Evolutionary conservation across 164 flowering plant species (phyloP), one percentile per base, ranked within the genome.

Genomic region (Taxillus chinensis): DNA sequence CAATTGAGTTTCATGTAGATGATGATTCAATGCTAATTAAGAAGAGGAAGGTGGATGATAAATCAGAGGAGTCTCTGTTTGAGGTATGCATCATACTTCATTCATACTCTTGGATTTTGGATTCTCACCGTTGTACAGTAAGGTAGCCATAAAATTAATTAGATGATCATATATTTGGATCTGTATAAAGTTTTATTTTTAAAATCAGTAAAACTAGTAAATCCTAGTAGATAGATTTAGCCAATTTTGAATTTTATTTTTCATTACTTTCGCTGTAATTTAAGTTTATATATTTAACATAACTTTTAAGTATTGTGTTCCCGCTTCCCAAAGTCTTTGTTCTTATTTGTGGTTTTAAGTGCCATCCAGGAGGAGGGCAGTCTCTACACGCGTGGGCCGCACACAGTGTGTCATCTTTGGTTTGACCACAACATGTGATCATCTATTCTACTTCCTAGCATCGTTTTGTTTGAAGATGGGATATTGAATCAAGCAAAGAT

Each of bases 391-490:
- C 50, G 83, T 83, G 40, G 99, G 99, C 45, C 97, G 91, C 70
- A 86, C 88, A 43, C 92, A 93, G 58, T 78, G 89, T 70, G 95
- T 84, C 97, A 41, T 80, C 95, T 62, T 93, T 89, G 11, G 76
- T 81, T 56, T 91, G 96, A 97, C 85, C 90, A 17, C 71, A 83
- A 64, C 75, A 57, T 12, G 83, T 67, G 45, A 75, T 80, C 51
- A 82, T 93, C 45, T 87, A 82, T 74, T 93, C 97, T 57, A 86
- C 92, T 14, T 93, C 97, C 38, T 93, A 95, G 96, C 97, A 93
- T 70, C 95, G 89, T 66, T 86, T 93, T 61, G 68, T 90, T 62
- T 80, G 87, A 75, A 77, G 77, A 73, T 90, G 97, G 99, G 96
- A 93, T 78, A 83, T 80, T 66, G 96, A 89, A 73, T 77, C 89